These are phyloP conservation scores for Fusarium kyushuense DNA, from an alignment of 2,329 filamentous ascomycete genomes.

Conservation along the genomic window DNA sequence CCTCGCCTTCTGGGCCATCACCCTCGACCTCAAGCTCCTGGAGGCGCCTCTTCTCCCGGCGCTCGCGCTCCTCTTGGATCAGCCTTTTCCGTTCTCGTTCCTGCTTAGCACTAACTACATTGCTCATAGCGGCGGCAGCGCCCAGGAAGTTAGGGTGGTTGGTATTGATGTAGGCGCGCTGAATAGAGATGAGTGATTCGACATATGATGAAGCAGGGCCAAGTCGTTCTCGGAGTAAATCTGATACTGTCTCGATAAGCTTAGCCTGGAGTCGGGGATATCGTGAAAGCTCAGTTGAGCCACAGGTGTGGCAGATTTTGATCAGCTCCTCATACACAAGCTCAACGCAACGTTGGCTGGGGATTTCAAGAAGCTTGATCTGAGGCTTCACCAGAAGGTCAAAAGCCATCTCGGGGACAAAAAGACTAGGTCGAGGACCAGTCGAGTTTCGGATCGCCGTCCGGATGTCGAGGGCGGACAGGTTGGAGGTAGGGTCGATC, in stretches of 20 bases:
- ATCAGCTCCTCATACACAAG: conserved; percentile 98
- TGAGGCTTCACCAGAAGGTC: conserved; percentile 98
- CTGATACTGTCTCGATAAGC: conserved; percentile 97
- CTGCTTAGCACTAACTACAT: conserved; percentile 93
- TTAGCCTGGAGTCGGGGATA: conserved; percentile 95
- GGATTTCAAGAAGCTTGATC: conserved; percentile 95
- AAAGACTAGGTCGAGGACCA: conserved; percentile 92
- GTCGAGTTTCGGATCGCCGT: conserved; percentile 99
- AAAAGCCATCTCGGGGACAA: conserved; percentile 97
- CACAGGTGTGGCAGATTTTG: conserved; percentile 99
- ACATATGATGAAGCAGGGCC: conserved; percentile 92
- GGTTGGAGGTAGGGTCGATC: conserved; percentile 95
- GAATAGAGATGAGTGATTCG: conserved; percentile 96
- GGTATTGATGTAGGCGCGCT: conserved; percentile 98
- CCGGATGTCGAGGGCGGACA: conserved; percentile 93
- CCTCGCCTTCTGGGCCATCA: conserved; percentile 72
- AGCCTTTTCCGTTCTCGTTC: conserved; percentile 88
- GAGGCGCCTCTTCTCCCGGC: conserved; percentile 82
- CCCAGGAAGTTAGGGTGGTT: conserved; percentile 99
- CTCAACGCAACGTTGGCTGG: conserved; percentile 96
- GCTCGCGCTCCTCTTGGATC: conserved; percentile 85
- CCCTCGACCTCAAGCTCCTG: conserved; percentile 90
- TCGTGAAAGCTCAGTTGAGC: conserved; percentile 90
- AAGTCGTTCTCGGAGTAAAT: conserved; percentile 90
- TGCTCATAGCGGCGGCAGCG: conserved; percentile 96